Base-by-base conservation (phyloP, 768 basidiomycete species). In the Kwoniella dendrophila region DNA sequence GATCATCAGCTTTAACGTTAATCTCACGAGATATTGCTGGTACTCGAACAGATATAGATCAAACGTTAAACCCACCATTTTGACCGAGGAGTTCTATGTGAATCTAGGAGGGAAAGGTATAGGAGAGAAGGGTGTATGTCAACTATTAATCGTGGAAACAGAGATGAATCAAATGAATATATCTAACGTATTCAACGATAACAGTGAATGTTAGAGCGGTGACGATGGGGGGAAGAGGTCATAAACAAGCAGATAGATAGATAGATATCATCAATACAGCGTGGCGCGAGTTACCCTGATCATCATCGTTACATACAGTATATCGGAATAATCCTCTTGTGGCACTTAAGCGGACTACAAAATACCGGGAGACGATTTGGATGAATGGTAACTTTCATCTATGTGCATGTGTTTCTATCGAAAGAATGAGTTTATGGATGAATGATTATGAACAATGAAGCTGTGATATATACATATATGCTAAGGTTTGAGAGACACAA, bases 251-350 rank as follows among this genome's bases (percentile, higher is more conserved):
- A 36, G 34, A 8, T 8, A 36, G 7, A 36, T 7, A 8, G 16
- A 7, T 16, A 7, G n/a, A 12, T 11, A 48, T 11, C 47, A 48
- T 18, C 44, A 6, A 27, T 11, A 32, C 20, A 48, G 57, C 45
- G 47, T 59, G 47, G 45, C 45, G 56, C 56, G 43, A 45, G 10
- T 49, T 38, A 38, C 22, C 36, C 58, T 50, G 49, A 49, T 20
- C 27, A 8, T 8, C 24, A 41, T 10, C n/a, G 20, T 20, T 20
- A 43, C 16, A 10, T 33, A 38, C 14, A 34, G 27, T 11, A 10
- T 8, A 49, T 30, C 57, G 47, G 45, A 59, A 44, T 59, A 50
- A 41, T 50, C 48, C 30, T n/a, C 50, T 30, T 60, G 59, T 60
- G 59, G 59, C 59, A 60, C 59, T 60, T 59, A n/a, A n/a, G n/a